Base-by-base conservation (phyloP, 331 rosid species). In the Acacia pycnantha region DNA sequence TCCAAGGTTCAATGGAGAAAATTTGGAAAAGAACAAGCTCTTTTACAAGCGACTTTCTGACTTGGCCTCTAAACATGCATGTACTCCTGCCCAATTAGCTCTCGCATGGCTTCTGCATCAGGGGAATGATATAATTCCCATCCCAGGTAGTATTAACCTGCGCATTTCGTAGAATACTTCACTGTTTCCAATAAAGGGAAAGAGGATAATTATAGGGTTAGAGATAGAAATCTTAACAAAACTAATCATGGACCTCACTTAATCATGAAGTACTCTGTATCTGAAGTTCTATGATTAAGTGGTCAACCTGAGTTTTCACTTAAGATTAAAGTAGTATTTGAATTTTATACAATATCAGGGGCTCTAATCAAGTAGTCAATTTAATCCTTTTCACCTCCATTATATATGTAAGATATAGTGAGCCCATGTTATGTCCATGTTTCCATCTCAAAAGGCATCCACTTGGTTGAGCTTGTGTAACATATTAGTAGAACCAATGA, bases 1-100 rank as follows among this genome's bases (percentile, higher is more conserved):
- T 80, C 92, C 90, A 26, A 86, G 90, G 84, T 88, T 77, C 85
- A 82, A 13, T 2, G 88, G 82, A 76, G 90, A 86, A 35, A 86
- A 88, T 69, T 70, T 88, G 84, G 90, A 88, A 59, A 84, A 80
- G 81, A 88, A 86, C 85, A 84, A 86, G 66, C 69, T 64, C 62
- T 46, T 86, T 8, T 86, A 88, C 65, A 74, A 66, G 46, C 41
- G 82, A 69, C 62, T 84, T 68, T 77, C 74, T 62, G 80, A 75
- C 29, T 51, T 87, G 84, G 86, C 86, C 64, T 78, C 84, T 21
- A 84, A 87, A 73, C 82, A 87, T 81, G 82, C 78, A 46, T 79
- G 84, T 77, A 75, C 87, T 78, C 88, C 88, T 61, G 73, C 86
- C 54, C 86, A 87, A 64, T 54, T 87, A 75, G 86, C 88, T 65